These are phyloP conservation scores for Simplicillium aogashimaense DNA, from an alignment of 2,329 filamentous ascomycete species.

Conservation along the genomic window DNA sequence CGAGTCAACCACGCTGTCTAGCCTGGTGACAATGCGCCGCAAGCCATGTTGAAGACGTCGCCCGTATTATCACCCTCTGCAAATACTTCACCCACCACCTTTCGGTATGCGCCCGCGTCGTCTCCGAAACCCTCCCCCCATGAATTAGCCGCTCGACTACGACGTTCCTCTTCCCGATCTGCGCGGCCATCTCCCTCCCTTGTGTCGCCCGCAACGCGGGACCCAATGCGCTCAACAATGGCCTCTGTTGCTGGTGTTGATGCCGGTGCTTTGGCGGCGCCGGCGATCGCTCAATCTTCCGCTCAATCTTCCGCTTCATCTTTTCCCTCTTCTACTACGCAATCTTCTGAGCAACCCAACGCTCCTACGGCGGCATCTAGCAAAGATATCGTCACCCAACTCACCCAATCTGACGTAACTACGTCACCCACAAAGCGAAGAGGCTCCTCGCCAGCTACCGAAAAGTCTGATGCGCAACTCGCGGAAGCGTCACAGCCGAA, in stretches of 20 bases:
- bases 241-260: background rate
- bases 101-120: slow-evolving; percentile 5
- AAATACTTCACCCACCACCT: slow-evolving; percentile 5
- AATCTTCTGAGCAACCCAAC: background rate
- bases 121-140: slow-evolving; percentile 1
- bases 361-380: background rate
- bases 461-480: background rate
- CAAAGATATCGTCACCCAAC: background rate
- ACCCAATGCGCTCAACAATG: background rate
- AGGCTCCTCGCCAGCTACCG: background rate
- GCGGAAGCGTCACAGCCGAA: background rate
- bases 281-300: too few relatives aligned
- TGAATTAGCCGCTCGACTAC: background rate
- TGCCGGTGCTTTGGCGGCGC: too few relatives aligned
- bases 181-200: background rate
- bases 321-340: background rate
- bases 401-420: background rate
- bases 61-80: slow-evolving; percentile 4
- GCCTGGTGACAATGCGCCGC: slow-evolving; percentile 5
- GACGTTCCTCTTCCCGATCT: background rate
- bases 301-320: background rate
- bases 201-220: slow-evolving; percentile 1
- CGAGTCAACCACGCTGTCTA: too few relatives aligned
- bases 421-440: background rate
- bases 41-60: slow-evolving; percentile 7